Evolutionary conservation across 257 asterid species (phyloP), one percentile per base, ranked within the genome.

Genomic region (Jaltomata sinuosa): DNA sequence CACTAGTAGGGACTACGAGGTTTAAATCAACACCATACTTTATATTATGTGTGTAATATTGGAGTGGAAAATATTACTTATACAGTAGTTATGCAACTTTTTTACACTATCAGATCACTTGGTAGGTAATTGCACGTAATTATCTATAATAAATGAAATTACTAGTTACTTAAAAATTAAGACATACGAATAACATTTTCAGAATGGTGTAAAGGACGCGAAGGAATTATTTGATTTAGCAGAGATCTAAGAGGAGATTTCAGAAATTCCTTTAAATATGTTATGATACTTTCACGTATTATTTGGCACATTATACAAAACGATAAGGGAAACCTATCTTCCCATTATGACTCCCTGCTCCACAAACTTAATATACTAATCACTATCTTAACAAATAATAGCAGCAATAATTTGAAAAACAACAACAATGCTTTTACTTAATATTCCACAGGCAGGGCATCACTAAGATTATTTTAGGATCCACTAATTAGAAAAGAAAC

Each of bases 401-500:
- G 18, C 27, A 49, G 4, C 81, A 77, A 77, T 76, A 27, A 31
- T 49, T 27, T 76, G 7, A 1, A 49, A 36, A 5, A 40, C 22
- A 49, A 50, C 14, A 5, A 49, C 36, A 6, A 6, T 40, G 38
- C 40, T 81, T 81, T 59, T 59, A 22, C 77, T 47, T 59, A 6
- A 25, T 22, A 81, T 59, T 77, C 62, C 29, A 77, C 27, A 49
- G 62, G 74, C 36, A 59, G 25, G 31, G 74, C 71, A 61, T 64
- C 76, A 81, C 40, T 57, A 81, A 81, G 59, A 81, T 81, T 81
- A 61, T 31, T 59, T 81, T 10, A 81, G 84, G 40, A 47, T 64
- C 84, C 84, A 81, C 84, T 81, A 81, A n/a, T n/a, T n/a, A 64
- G 29, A 59, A 81, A 81, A 59, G 84, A 11, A 79, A 79, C 83